A percentile compares a stretch with the other conserved stretches of the same genome.
Conservation (phyloP, 768 basidiomycete species). For the Trametes meyenii region DNA sequence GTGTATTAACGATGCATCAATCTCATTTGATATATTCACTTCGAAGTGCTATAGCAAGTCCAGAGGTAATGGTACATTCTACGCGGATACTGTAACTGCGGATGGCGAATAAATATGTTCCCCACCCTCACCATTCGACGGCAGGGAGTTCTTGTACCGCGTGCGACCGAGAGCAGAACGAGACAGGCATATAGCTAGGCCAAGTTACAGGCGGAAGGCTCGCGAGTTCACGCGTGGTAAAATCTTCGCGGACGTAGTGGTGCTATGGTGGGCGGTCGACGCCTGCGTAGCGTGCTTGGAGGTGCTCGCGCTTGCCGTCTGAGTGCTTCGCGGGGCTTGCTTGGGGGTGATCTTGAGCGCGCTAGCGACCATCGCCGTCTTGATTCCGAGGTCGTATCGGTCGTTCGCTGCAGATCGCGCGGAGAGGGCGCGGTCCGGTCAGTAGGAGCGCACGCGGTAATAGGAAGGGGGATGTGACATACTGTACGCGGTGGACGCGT, state of each 20-base stretch:
- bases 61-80: too few relatives aligned
- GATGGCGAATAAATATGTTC: too few relatives aligned
- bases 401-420: conserved; percentile 24
- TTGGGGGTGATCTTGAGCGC: conserved; percentile 20
- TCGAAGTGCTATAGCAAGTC: too few relatives aligned
- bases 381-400: conserved; percentile 29
- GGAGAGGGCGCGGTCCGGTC: neutral
- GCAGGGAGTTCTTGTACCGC: neutral
- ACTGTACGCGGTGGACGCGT: conserved; percentile 32
- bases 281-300: neutral
- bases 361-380: conserved; percentile 27
- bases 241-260: neutral
- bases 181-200: neutral
- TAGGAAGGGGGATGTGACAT: conserved; percentile 1
- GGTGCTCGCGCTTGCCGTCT: conserved; percentile 2
- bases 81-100: too few relatives aligned
- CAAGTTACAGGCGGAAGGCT: conserved; percentile 26
- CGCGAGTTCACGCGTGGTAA: conserved; percentile 25
- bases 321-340: neutral
- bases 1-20: too few relatives aligned
- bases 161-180: neutral
- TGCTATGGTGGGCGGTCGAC: neutral
- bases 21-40: too few relatives aligned
- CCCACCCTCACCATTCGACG: neutral
- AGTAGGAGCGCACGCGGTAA: neutral